These are phyloP conservation scores for Kurtzmaniella natalensis DNA, from an alignment of 1,139 yeast species.

Conservation along the genomic window DNA sequence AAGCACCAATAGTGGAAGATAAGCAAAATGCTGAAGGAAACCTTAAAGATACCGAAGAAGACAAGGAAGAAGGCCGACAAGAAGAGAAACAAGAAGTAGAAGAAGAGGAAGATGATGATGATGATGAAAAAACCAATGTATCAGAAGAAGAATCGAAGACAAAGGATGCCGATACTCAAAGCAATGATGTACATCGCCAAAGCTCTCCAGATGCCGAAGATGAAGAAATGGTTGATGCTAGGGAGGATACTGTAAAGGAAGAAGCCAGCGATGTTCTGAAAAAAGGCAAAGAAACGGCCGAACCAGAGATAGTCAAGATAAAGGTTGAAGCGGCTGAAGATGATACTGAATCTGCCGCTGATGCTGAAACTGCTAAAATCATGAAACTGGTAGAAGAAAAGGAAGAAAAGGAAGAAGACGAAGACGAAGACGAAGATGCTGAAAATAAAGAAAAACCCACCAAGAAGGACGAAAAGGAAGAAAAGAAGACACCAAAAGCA, in stretches of 20 bases:
- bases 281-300: slow-evolving; percentile 1
- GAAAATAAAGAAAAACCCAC: slow-evolving; percentile 3
- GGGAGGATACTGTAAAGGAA: slow-evolving; percentile 1
- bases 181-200: background rate
- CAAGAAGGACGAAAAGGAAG: slow-evolving; percentile 7
- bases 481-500: slow-evolving; percentile 4
- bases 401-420: slow-evolving; percentile 6
- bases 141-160: no score
- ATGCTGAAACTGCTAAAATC: slow-evolving; percentile 1
- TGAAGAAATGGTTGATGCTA: background rate
- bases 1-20: background rate
- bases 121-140: background rate
- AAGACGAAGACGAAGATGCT: slow-evolving; percentile 4
- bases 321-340: background rate
- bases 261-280: slow-evolving; percentile 1
- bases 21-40: background rate
- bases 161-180: no score
- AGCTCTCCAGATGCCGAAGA: no score
- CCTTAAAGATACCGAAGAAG: background rate
- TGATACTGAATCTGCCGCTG: slow-evolving; percentile 4
- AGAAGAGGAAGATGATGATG: background rate
- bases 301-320: slow-evolving; percentile 1
- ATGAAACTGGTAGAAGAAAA: slow-evolving; percentile 2
- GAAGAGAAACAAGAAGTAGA: background rate
- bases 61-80: background rate